phyloP scores from a whole-genome alignment of 164 flowering plant genomes.

The Magnolia officinalis region DNA sequence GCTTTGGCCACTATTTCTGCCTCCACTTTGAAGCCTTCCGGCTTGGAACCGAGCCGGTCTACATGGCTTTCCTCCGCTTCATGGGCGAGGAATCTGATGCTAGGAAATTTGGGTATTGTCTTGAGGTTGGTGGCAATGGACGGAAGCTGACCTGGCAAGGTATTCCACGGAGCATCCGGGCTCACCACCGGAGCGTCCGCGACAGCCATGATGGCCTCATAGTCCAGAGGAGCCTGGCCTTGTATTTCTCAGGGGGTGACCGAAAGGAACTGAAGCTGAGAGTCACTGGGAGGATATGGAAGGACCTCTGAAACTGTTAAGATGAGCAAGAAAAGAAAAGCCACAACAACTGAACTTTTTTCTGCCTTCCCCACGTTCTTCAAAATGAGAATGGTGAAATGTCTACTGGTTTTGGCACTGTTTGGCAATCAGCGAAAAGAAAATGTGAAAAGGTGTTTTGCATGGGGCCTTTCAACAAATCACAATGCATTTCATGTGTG shows the following conservation, averaged over 20 bases:
- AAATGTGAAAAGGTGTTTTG: too few relatives aligned
- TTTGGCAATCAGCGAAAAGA: neutral
- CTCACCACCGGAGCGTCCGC: constrained; percentile 19
- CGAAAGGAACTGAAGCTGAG: constrained; percentile 23
- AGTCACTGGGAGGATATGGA: constrained; percentile 27
- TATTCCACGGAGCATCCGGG: constrained; percentile 27
- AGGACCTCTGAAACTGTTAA: constrained; percentile 8
- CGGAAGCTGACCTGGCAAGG: constrained; percentile 31
- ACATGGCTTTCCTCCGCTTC: constrained; percentile 32
- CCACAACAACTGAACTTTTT: too few relatives aligned
- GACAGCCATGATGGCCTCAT: constrained; percentile 32
- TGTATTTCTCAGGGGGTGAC: constrained; percentile 26
- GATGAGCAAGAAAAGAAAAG: neutral
- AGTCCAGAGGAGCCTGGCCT: constrained; percentile 25
- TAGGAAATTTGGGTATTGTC: constrained; percentile 24
- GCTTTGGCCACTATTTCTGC: constrained; percentile 29
- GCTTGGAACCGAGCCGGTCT: constrained; percentile 25
- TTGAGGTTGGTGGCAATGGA: constrained; percentile 28
- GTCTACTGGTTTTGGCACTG: neutral
- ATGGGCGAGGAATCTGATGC: constrained; percentile 33
- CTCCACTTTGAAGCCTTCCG: constrained; percentile 32
- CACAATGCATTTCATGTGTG: too few relatives aligned
- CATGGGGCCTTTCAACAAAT: too few relatives aligned
- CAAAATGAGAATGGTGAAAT: neutral
- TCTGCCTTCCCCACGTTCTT: neutral